Evolutionary conservation across 1,139 yeast species (phyloP).

Genomic region (Yamadazyma dushanensis): DNA sequence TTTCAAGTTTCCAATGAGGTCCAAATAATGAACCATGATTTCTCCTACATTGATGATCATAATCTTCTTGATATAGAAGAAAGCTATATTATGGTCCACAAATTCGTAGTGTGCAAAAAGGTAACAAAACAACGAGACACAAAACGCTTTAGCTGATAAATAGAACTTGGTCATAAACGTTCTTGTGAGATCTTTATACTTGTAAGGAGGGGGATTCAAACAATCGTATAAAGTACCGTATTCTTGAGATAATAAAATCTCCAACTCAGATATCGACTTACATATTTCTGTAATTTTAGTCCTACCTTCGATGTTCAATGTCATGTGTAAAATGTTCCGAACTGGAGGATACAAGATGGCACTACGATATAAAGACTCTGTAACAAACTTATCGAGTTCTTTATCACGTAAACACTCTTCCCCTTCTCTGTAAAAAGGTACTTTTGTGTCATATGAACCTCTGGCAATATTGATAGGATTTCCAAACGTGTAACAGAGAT

Average conservation of each 20-base stretch:
- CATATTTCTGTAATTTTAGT: constrained; percentile 25
- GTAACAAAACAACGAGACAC: constrained; percentile 37
- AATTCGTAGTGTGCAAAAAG: constrained; percentile 42
- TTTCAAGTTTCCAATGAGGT: constrained; percentile 30
- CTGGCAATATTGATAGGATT: constrained; percentile 23
- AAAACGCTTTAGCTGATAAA: constrained; percentile 31
- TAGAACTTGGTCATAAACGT: constrained; percentile 28
- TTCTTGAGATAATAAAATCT: constrained; percentile 17
- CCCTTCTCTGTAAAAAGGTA: constrained; percentile 27
- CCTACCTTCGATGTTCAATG: constrained; percentile 24
- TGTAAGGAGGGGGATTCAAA: constrained; percentile 18
- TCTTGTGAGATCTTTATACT: constrained; percentile 20
- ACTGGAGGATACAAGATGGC: constrained; percentile 8
- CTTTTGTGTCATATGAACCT: constrained; percentile 26
- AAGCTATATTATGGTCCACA: constrained; percentile 25
- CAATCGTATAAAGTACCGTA: constrained; percentile 25
- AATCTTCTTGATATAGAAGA: constrained; percentile 37
- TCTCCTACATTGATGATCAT: constrained; percentile 30
- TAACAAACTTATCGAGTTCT: constrained; percentile 23
- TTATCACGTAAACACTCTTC: constrained; percentile 23
- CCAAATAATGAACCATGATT: constrained; percentile 41
- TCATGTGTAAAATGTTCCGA: constrained; percentile 16
- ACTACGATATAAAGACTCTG: constrained; percentile 14
- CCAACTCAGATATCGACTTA: constrained; percentile 21
- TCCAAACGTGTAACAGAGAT: constrained; percentile 31